Evolutionary conservation across 2,329 filamentous ascomycete genomes (phyloP).

Genomic region (Aspergillus transmontanensis): DNA sequence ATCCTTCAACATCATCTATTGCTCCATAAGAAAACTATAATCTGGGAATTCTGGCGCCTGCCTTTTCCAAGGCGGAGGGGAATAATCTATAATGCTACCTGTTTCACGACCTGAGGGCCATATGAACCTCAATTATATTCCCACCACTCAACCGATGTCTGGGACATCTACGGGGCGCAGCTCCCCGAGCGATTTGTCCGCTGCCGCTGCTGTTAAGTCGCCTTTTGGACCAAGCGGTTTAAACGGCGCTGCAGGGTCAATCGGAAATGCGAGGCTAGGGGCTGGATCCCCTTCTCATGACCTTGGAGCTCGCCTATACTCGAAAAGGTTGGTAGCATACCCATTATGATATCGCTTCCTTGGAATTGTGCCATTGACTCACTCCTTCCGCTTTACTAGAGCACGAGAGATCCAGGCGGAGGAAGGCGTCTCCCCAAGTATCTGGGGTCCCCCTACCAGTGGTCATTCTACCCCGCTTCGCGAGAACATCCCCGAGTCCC

Average conservation of each 20-base stretch:
- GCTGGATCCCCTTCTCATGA: slow-evolving; percentile 97
- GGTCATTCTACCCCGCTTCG: slow-evolving; percentile 94
- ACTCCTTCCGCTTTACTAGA: slow-evolving; percentile 49
- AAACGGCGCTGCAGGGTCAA: slow-evolving; percentile 52
- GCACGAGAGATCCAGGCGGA: slow-evolving; percentile 96
- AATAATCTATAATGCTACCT: slow-evolving; percentile 91
- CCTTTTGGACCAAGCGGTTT: slow-evolving; percentile 70
- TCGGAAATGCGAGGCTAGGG: slow-evolving; percentile 70
- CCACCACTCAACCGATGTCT: slow-evolving; percentile 69
- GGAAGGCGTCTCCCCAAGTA: slow-evolving; percentile 77
- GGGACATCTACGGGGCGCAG: slow-evolving; percentile 78
- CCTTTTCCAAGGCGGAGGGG: slow-evolving; percentile 25
- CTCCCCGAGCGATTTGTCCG: slow-evolving; percentile 75
- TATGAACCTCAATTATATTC: slow-evolving; percentile 80
- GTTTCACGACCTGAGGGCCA: slow-evolving; percentile 76
- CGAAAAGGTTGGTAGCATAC: slow-evolving; percentile 73
- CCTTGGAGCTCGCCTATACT: slow-evolving; percentile 76
- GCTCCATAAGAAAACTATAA: slow-evolving; percentile 13
- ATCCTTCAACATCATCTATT: slow-evolving; percentile 7
- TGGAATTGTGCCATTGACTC: slow-evolving; percentile 8
- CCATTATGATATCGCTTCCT: slow-evolving; percentile 21
- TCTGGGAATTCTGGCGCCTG: slow-evolving; percentile 12
- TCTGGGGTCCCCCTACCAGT: slow-evolving; percentile 94
- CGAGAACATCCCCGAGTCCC: slow-evolving; percentile 96
- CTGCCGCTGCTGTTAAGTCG: slow-evolving; percentile 66